Evolutionary conservation across 1,139 yeast species (phyloP), one percentile per base, ranked within the genome.

Genomic region (Kurtzmaniella quercitrusa): DNA sequence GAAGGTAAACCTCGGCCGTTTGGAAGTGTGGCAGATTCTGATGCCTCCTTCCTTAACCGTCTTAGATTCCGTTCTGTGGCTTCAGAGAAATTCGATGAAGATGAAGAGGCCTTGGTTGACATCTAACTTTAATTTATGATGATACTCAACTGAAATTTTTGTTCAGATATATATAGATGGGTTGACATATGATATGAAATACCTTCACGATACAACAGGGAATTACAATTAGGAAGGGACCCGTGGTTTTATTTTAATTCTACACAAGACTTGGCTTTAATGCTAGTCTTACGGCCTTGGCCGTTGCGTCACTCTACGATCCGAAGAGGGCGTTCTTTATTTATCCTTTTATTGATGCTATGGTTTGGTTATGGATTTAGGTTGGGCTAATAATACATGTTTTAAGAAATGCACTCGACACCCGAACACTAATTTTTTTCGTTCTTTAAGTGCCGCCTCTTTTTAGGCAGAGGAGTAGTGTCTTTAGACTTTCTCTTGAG

Each of bases 401-500:
- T 20, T 21, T 15, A 14, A 16, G 26, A 35, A 26, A 26, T 26
- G 12, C 30, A 26, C 30, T 26, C 30, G 33, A 22, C 9, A 22
- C 26, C 33, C 33, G 33, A 7, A 28, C 14, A 28, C 33, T n/a
- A 28, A 14, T 9, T 7, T n/a, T 28, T n/a, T 21, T 11, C 11
- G 26, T 21, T 21, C 9, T 21, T 21, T 11, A 21, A 26, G 18
- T 12, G 34, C 5, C 18, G 16, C 15, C 48, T 49, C 50, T 51
- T 50, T 35, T 43, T 42, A 12, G 38, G 28, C 21, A 21, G 38
- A 20, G 33, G 39, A 33, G 39, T 42, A 14, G 42, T 47, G 16
- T 33, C 44, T 21, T 42, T 42, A 14, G 33, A 32, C 3, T 40
- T 36, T n/a, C 40, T 44, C 51, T 44, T 50, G 43, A 48, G 33